phyloP scores from a whole-genome alignment of 2,329 filamentous ascomycete genomes.

The Orbilia brochopaga region DNA sequence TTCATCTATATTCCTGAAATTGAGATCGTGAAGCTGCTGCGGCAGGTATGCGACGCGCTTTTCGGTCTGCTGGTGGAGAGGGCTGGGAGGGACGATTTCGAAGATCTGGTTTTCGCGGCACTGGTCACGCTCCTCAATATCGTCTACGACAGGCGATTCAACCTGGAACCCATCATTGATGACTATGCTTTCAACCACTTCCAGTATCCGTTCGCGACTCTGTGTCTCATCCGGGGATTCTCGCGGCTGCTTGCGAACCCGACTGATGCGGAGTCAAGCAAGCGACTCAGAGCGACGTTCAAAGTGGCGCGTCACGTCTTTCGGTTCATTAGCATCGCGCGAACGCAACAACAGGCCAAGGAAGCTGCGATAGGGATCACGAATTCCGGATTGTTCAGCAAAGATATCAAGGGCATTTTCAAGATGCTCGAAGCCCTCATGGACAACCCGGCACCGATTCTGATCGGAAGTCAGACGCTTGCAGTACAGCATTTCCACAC shows the following conservation, averaged over 20 bases:
- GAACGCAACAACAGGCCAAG: conserved; percentile 84
- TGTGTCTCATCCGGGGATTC: conserved; percentile 85
- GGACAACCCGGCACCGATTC: conserved; percentile 79
- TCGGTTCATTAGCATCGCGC: conserved; percentile 90
- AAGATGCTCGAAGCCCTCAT: conserved; percentile 88
- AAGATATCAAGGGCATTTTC: conserved; percentile 85
- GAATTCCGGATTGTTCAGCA: conserved; percentile 69
- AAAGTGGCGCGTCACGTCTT: conserved; percentile 93
- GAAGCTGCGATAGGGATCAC: conserved; percentile 84
- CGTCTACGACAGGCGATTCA: conserved; percentile 91
- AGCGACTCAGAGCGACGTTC: conserved; percentile 85
- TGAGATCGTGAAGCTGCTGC: conserved; percentile 92
- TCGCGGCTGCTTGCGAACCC: conserved; percentile 81
- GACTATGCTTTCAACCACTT: conserved; percentile 87
- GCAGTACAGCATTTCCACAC: conserved; percentile 95
- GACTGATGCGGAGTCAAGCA: conserved; percentile 79
- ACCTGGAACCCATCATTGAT: conserved; percentile 86
- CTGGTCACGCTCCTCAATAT: conserved; percentile 89
- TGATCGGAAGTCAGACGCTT: conserved; percentile 92
- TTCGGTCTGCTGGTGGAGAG: conserved; percentile 92
- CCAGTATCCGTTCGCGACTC: conserved; percentile 89
- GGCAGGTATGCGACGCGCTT: conserved; percentile 85
- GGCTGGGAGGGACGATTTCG: conserved; percentile 87
- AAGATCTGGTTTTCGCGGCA: conserved; percentile 89
- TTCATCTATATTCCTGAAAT: conserved; percentile 95